Percentiles rank a stretch among this genome's conserved stretches.
These are phyloP conservation scores for Rhododendron molle DNA, from an alignment of 148 eudicot species.

Conservation along the genomic window DNA sequence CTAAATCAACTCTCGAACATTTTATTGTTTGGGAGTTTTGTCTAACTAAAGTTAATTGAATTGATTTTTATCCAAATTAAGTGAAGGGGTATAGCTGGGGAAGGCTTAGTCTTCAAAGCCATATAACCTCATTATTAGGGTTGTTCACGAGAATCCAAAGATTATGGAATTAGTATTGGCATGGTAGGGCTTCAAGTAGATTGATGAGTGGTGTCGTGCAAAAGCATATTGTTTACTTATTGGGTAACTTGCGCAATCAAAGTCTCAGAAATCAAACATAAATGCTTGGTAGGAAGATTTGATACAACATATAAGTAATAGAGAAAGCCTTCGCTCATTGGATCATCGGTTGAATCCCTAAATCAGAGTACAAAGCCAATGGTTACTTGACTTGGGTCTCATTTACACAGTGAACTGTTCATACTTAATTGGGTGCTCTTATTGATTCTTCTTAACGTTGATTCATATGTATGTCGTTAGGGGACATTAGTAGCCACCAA, in stretches of 20 bases:
- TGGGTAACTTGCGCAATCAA: background rate
- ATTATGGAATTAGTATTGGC: background rate
- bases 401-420: background rate
- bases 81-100: background rate
- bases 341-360: background rate
- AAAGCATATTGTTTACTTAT: background rate
- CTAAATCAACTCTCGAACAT: background rate
- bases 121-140: background rate
- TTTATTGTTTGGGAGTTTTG: background rate
- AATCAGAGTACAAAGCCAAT: background rate
- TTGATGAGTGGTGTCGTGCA: background rate
- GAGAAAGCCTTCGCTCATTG: background rate
- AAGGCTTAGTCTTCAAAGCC: background rate
- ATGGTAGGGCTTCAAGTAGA: background rate
- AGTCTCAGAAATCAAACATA: background rate
- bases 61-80: background rate
- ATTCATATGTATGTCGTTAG: background rate
- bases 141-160: background rate
- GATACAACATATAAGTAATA: background rate
- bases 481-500: background rate
- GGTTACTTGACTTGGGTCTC: background rate
- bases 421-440: background rate
- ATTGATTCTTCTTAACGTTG: background rate
- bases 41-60: background rate
- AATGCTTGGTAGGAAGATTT: background rate